phyloP scores from a whole-genome alignment of 192 early-diverging fungal species.

The Thamnidium elegans region DNA sequence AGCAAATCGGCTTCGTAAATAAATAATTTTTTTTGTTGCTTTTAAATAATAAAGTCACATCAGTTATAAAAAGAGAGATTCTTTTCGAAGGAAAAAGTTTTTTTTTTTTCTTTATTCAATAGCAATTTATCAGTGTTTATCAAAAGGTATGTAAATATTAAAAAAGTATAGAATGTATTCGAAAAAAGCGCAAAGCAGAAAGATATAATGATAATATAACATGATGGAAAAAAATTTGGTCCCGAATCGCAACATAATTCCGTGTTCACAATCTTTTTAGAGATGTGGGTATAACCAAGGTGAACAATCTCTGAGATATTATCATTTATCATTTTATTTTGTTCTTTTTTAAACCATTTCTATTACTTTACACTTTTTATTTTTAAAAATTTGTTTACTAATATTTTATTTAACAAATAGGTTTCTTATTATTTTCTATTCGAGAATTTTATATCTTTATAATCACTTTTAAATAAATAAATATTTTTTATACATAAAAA shows the following conservation, averaged over 20 bases:
- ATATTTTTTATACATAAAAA: no score
- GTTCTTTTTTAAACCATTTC: no score
- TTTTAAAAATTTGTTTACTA: no score
- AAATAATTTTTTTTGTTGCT: background rate
- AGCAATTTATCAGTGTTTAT: background rate
- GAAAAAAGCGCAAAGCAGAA: background rate
- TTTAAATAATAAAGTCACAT: background rate
- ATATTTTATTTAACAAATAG: no score
- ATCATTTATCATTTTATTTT: no score
- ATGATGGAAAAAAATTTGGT: constrained; percentile 15
- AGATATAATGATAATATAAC: constrained; percentile 4
- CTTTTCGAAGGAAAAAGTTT: background rate
- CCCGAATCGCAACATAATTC: constrained; percentile 11
- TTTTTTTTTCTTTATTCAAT: background rate
- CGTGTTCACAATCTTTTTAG: constrained; percentile 11
- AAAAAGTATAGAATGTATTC: background rate
- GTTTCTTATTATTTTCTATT: no score
- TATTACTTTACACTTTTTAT: no score
- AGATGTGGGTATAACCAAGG: constrained; percentile 14
- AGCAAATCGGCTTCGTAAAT: constrained; percentile 10
- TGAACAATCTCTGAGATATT: constrained; percentile 28
- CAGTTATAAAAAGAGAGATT: background rate
- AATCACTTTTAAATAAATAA: no score
- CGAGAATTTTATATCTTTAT: no score
- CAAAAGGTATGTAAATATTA: background rate